Base-by-base conservation (phyloP, 2,329 filamentous ascomycete genomes). In the Aspergillus spinulosporus region DNA sequence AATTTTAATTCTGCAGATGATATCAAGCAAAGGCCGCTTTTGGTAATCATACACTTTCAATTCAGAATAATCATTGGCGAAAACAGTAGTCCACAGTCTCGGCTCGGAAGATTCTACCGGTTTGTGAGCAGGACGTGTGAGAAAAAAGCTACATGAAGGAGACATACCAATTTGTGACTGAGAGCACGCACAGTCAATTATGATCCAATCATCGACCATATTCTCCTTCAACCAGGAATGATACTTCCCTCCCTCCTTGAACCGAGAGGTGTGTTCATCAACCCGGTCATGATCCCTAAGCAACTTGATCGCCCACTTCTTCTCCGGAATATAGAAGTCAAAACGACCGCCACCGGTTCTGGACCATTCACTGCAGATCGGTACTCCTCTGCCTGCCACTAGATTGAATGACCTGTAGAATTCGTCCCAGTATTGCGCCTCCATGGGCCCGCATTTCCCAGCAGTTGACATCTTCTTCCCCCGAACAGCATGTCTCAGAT, bases 321-420 rank as follows among this genome's bases (percentile, higher is more conserved):
- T 58, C 39, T 54, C 36, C 14, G 57, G 55, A 54, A 62, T 62
- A 28, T 36, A 60, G 48, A 62, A 62, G 39, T 60, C 59, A 32
- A 62, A 52, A 46, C 49, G 37, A 50, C 56, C 34, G 45, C 54
- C 34, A 48, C 34, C 47, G 9, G 32, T 60, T 26, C 56, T 51
- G 15, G 58, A 62, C 58, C 56, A 60, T 55, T 60, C 53, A 37
- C 46, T 55, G 21, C 34, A 59, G 31, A 62, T 57, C 11, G 49
- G 56, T n/a, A 60, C 58, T 15, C 58, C 56, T 47, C 39, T 48
- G 11, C 58, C 60, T 50, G 48, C 50, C 32, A 59, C 45, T 52
- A 21, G 8, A 5, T 45, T 44, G 21, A 52, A 52, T 8, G 8
- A 15, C 9, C 40, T 11, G 49, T 59, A 59, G 44, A 56, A 59